Conservation (phyloP, 805 yeast species). For the Teunomyces gatunensis region DNA sequence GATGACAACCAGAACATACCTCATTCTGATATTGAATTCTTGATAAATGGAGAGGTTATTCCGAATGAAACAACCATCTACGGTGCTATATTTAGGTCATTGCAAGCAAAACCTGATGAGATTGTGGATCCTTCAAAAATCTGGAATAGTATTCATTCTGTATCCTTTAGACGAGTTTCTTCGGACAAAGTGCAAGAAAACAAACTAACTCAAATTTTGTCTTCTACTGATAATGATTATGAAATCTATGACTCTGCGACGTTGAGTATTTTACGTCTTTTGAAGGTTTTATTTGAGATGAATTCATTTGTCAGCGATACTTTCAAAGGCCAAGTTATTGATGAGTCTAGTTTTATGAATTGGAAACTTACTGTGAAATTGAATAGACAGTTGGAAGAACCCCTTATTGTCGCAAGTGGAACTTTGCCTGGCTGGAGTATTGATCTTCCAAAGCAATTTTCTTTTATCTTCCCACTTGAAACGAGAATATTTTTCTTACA, state of each 20-base stretch:
- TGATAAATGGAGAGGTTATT: conserved; percentile 52
- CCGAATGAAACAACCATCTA: conserved; percentile 70
- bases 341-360: conserved; percentile 52
- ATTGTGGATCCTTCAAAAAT: conserved; percentile 47
- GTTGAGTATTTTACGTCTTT: conserved; percentile 42
- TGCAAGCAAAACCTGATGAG: conserved; percentile 37
- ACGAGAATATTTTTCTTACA: conserved; percentile 75
- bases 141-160: conserved; percentile 58
- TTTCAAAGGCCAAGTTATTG: conserved; percentile 9
- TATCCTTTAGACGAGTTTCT: conserved; percentile 41
- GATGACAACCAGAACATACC: conserved; percentile 11
- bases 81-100: conserved; percentile 64
- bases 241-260: conserved; percentile 29
- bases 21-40: conserved; percentile 48
- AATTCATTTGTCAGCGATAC: conserved; percentile 25
- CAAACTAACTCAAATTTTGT: conserved; percentile 7
- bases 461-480: conserved; percentile 83
- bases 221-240: conserved; percentile 15
- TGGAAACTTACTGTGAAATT: conserved; percentile 83
- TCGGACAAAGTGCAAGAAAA: conserved; percentile 9
- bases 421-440: conserved; percentile 84
- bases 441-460: conserved; percentile 65
- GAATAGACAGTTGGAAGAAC: conserved; percentile 85
- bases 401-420: conserved; percentile 82
- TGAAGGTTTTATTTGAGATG: conserved; percentile 47